These are phyloP conservation scores for Xylaria longipes DNA, from an alignment of 495 filamentous ascomycete species.

Conservation along the genomic window DNA sequence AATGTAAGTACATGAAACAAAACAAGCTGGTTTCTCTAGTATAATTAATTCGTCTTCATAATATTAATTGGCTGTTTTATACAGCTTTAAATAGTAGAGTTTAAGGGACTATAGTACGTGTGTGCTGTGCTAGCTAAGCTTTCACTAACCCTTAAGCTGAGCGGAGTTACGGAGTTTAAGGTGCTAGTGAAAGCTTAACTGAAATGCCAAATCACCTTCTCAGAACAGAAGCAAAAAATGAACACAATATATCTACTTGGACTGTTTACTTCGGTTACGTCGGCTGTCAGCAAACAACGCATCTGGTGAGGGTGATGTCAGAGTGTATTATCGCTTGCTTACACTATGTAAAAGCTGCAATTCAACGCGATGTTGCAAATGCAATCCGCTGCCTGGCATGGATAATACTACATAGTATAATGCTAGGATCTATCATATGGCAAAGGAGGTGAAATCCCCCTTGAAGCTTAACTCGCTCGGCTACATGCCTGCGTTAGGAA, in stretches of 20 bases:
- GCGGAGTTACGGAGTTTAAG: background rate
- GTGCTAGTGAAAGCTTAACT: background rate
- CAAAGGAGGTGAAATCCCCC: background rate
- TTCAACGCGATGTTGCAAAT: background rate
- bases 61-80: too few relatives aligned
- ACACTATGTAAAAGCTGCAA: background rate
- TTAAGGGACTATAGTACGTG: too few relatives aligned
- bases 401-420: background rate
- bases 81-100: too few relatives aligned
- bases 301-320: background rate
- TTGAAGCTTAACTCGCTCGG: slow-evolving; percentile 1
- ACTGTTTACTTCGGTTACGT: background rate
- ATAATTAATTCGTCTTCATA: too few relatives aligned
- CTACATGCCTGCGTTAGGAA: slow-evolving; percentile 6
- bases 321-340: background rate
- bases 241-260: too few relatives aligned
- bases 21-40: too few relatives aligned
- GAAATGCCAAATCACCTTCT: background rate
- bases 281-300: background rate
- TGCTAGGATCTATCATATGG: background rate
- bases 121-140: background rate
- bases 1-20: too few relatives aligned
- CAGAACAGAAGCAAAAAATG: background rate
- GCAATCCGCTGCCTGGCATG: background rate
- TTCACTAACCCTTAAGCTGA: background rate